Evolutionary conservation across 2,329 filamentous ascomycete species (phyloP), one percentile per base, ranked within the genome.

Genomic region (Coniochaeta hoffmannii): DNA sequence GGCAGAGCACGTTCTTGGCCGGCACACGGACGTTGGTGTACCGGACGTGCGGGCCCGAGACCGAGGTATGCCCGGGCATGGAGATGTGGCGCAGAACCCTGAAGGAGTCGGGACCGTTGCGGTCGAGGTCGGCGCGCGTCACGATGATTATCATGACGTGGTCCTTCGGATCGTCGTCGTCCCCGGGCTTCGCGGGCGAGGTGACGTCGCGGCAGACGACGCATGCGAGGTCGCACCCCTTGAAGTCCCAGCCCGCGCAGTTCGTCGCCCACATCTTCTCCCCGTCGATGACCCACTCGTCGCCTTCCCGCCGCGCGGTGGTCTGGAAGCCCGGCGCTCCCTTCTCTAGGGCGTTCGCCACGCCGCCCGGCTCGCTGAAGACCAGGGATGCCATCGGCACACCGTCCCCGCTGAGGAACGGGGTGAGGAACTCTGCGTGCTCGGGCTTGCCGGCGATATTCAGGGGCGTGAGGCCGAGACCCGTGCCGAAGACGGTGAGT

Each of bases 261-360:
- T 81, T 82, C 1, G 78, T 80, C 11, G 79, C 76, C 79, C 79
- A 82, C 36, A 80, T 72, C 73, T 82, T 81, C 59, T 82, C 79
- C 3, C 79, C 79, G 60, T 75, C 76, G 26, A 82, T 60, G 2
- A 81, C 62, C 74, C 76, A 82, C 44, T 76, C 70, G 34, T 78
- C 71, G 0, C 75, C 77, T n/a, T 79, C 74, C 10, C 63, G 62
- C 19, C 66, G 65, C 0, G 79, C 79, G 1, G 74, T 78, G 3
- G 78, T 81, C 49, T 72, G 66, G 35, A 82, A 64, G 0, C 80
- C 78, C 3, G 65, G 66, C 0, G 69, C 75, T 1, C 77, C 78
- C 46, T 71, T 71, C 61, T 81, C 76, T 11, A 80, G 63, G 61
- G 70, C 79, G 61, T 82, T 82, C 6, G 79, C 76, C 12, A 74